Evolutionary conservation across 768 basidiomycete species (phyloP), one percentile per base, ranked within the genome.

Genomic region (Lentinula sp.): DNA sequence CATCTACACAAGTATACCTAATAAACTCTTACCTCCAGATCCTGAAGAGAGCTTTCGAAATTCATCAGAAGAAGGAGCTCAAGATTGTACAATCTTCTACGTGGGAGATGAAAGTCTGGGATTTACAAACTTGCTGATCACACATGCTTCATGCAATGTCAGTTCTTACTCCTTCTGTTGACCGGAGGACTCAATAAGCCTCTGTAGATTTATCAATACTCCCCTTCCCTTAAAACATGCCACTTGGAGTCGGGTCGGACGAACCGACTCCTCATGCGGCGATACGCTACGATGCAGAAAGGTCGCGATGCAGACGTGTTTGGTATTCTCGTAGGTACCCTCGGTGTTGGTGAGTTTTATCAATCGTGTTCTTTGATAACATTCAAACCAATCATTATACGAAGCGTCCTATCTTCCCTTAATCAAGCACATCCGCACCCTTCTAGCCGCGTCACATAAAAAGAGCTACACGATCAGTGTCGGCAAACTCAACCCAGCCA

Each of bases 381-480:
- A 23, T 7, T 10, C 42, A 23, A 21, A 23, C 34, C n/a, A 53
- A n/a, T 15, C 16, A 46, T 40, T 51, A 16, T 23, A 9, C 32
- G 13, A 65, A 93, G 90, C 89, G 0, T 88, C 88, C 0, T 98
- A 98, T 65, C 83, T 95, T 0, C 88, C 93, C 1, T 79, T 98
- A 4, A 89, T 99, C 62, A 78, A 81, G 0, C 86, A 92, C 65
- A 79, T 98, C n/a, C 88, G 96, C 5, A 69, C 75, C 15, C 75
- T 89, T 8, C 81, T 98, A 54, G 70, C 79, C 1, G 78, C 77
- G 42, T 79, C 84, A 1, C 84, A 81, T 62, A 96, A 95, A 76
- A 98, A 98, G 71, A 85, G 84, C 63, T 99, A 98, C 73, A 98
- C 96, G 2, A 85, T 99, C 65, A 91, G 87, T 57, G 95, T 99